Percentiles rank a stretch among this genome's conserved stretches.
Evolutionary conservation across 2,329 filamentous ascomycete genomes (phyloP).

Genomic region (Nemania sp.): DNA sequence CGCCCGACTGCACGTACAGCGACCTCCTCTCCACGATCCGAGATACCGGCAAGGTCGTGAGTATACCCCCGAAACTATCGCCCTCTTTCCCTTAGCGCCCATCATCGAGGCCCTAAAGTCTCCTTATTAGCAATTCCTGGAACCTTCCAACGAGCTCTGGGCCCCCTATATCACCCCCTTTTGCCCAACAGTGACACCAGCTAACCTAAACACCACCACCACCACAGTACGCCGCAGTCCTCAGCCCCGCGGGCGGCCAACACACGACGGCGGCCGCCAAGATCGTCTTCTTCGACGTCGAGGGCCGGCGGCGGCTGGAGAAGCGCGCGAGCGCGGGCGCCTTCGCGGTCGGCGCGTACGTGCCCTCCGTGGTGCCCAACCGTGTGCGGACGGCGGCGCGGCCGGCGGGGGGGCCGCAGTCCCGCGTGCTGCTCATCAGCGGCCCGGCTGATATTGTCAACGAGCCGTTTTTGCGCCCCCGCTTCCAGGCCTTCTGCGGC

Average conservation of each 20-base stretch:
- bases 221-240: neutral
- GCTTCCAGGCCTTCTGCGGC: neutral
- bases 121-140: no score
- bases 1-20: slow-evolving; percentile 1
- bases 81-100: no score
- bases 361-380: slow-evolving; percentile 4
- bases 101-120: no score
- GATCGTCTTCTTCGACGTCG: slow-evolving; percentile 20
- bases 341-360: slow-evolving; percentile 2
- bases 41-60: slow-evolving; percentile 10
- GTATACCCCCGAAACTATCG: no score
- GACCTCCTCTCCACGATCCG: neutral
- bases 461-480: neutral
- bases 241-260: neutral
- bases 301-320: neutral
- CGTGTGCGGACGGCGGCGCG: neutral
- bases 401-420: no score
- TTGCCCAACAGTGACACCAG: no score
- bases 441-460: neutral
- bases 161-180: no score
- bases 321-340: neutral
- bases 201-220: no score
- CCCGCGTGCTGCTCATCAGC: no score
- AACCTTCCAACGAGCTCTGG: no score
- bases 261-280: slow-evolving; percentile 13